Evolutionary conservation across 805 yeast species (phyloP), one percentile per base, ranked within the genome.

Genomic region (Lachancea quebecensis): DNA sequence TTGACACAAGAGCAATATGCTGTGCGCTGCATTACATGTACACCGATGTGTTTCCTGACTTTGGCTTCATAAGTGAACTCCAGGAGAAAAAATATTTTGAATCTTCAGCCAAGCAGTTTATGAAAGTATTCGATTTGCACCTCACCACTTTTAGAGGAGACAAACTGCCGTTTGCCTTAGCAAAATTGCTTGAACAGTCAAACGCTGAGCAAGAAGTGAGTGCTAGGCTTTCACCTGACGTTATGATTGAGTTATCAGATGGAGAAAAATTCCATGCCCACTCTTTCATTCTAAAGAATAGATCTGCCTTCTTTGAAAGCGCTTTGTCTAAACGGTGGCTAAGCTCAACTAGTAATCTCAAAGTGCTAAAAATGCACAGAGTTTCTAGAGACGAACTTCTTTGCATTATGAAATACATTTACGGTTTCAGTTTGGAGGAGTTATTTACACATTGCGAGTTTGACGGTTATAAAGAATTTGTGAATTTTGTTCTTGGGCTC

Each of bases 281-380:
- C 55, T 72, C 81, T 2, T 67, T 70, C 10, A 63, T 87, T 4
- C 55, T 89, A n/a, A 57, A 65, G 3, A 60, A 75, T 0, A 65
- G 95, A 47, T 76, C 81, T 39, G 79, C 77, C 0, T 85, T 72
- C 55, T 86, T 89, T 58, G 81, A 77, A 45, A 71, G 81, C 0
- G 51, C 78, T 2, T 69, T 84, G 31, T 73, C 82, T 0, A 56
- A 62, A 0, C 58, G 78, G 39, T 86, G 93, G 95, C 57, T 51
- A 9, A 42, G 44, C 5, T 52, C 48, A 1, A 10, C 25, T 16
- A n/a, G 25, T 4, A 5, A n/a, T 14, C n/a, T 28, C 3, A 59
- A 54, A 16, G 44, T 48, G 0, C 42, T 80, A 12, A 66, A 72
- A 32, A 70, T 86, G 38, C 60, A 65, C 1, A 72, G 74, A 41